A percentile compares a stretch with the other conserved stretches of the same genome.
Conservation (phyloP, 306 rosid genomes). For the Corylus americana region DNA sequence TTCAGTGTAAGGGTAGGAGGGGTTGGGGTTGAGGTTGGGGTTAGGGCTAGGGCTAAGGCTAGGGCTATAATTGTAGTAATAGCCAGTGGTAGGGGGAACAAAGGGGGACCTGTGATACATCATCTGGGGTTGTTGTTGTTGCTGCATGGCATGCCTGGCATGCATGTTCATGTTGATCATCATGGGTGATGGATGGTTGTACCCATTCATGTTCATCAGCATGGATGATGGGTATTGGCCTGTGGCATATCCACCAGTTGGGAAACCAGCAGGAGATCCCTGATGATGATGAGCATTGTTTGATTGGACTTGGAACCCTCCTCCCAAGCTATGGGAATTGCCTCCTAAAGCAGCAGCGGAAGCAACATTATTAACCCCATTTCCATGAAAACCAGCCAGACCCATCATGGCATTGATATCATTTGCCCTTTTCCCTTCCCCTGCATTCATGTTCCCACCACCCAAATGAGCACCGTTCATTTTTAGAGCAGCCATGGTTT, state of each 20-base stretch:
- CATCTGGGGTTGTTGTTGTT: slow-evolving; percentile 62
- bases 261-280: slow-evolving; percentile 35
- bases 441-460: slow-evolving; percentile 48
- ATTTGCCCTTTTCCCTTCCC: slow-evolving; percentile 50
- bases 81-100: slow-evolving; percentile 75
- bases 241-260: slow-evolving; percentile 41
- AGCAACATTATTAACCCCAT: slow-evolving; percentile 26
- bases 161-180: slow-evolving; percentile 71
- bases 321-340: slow-evolving; percentile 51
- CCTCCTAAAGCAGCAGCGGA: slow-evolving; percentile 43
- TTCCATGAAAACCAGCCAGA: slow-evolving; percentile 73
- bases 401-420: slow-evolving; percentile 75
- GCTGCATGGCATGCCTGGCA: slow-evolving; percentile 56
- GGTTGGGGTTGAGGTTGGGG: neutral
- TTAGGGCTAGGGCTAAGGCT: slow-evolving; percentile 47
- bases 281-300: slow-evolving; percentile 30
- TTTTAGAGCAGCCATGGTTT: slow-evolving; percentile 63
- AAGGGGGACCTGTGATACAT: slow-evolving; percentile 79
- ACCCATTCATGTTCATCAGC: slow-evolving; percentile 62
- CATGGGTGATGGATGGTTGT: slow-evolving; percentile 49
- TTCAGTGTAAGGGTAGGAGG: slow-evolving; percentile 35
- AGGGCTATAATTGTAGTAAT: slow-evolving; percentile 54
- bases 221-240: slow-evolving; percentile 59
- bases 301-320: slow-evolving; percentile 51
- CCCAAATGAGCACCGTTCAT: slow-evolving; percentile 53